A percentile compares a stretch with the other conserved stretches of the same genome.
These are phyloP conservation scores for Colletotrichum liaoningense DNA, from an alignment of 2,329 filamentous ascomycete species.

Conservation along the genomic window DNA sequence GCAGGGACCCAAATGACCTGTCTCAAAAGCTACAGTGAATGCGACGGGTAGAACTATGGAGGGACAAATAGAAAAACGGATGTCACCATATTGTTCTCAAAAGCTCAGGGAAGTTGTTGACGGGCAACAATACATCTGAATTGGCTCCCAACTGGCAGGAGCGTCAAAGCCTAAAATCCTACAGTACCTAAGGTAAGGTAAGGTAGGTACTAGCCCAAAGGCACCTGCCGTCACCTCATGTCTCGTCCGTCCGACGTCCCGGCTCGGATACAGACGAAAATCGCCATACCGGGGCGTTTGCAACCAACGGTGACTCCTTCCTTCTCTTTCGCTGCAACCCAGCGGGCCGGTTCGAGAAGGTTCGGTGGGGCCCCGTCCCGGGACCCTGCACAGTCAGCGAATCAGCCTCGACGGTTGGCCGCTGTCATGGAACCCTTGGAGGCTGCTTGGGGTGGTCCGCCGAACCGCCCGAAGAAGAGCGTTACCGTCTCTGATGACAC, in stretches of 20 bases:
- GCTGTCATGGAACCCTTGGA: conserved; percentile 11
- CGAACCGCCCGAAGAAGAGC: conserved; percentile 27
- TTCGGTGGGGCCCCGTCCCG: conserved; percentile 52
- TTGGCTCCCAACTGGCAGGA: neutral
- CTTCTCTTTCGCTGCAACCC: conserved; percentile 27
- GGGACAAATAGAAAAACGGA: neutral
- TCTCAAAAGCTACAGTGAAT: neutral
- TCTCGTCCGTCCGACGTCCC: neutral
- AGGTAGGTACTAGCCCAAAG: neutral
- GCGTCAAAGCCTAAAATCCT: neutral
- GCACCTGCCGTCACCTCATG: neutral
- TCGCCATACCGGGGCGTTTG: conserved; percentile 48
- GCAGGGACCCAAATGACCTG: neutral
- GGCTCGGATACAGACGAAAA: conserved; percentile 3
- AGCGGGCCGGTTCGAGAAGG: conserved; percentile 54
- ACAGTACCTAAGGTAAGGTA: too few species aligned
- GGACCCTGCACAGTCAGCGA: conserved; percentile 15
- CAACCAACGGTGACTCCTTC: conserved; percentile 42
- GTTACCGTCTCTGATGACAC: conserved; percentile 17
- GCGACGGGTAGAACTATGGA: neutral
- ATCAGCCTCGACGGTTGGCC: conserved; percentile 3
- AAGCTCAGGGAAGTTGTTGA: neutral
- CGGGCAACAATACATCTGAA: neutral
- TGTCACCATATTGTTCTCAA: neutral
- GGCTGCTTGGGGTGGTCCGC: conserved; percentile 1